Percentiles rank a stretch among this genome's conserved stretches.
Conservation (phyloP, 192 early-diverging fungal species). For the Backusella tuberculispora region DNA sequence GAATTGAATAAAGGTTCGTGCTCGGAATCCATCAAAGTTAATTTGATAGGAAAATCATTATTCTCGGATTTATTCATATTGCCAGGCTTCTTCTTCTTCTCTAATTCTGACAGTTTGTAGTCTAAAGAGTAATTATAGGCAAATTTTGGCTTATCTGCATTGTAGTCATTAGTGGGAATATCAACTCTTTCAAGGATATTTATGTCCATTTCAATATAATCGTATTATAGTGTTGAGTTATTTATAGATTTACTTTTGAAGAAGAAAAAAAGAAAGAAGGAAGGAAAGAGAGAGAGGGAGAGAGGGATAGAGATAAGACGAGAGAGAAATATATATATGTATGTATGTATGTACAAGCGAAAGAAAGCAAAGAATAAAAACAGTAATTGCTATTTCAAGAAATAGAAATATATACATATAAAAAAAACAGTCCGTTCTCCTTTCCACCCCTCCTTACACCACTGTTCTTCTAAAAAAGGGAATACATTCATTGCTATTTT, state of each 20-base stretch:
- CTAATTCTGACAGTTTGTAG: not conserved
- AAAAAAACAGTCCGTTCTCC: not conserved
- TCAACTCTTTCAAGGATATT: not conserved
- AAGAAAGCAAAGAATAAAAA: not conserved
- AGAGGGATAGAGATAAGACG: not conserved
- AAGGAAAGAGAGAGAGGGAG: too few species aligned
- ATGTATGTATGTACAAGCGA: not conserved
- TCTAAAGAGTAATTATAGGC: not conserved
- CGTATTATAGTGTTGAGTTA: not conserved
- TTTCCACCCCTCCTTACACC: not conserved
- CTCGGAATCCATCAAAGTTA: not conserved
- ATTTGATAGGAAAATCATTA: not conserved
- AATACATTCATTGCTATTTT: not conserved
- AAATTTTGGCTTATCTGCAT: not conserved
- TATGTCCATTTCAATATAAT: not conserved
- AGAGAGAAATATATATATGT: not conserved
- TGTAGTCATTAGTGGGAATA: not conserved
- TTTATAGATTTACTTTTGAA: too few species aligned
- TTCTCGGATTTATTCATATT: not conserved
- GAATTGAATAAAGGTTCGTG: not conserved
- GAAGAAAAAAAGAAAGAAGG: too few species aligned
- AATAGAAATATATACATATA: not conserved
- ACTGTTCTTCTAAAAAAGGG: not conserved
- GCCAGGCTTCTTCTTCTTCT: not conserved
- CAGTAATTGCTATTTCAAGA: not conserved